These are phyloP conservation scores for Incumbomyces lentus DNA, from an alignment of 2,329 filamentous ascomycete genomes.

Conservation along the genomic window DNA sequence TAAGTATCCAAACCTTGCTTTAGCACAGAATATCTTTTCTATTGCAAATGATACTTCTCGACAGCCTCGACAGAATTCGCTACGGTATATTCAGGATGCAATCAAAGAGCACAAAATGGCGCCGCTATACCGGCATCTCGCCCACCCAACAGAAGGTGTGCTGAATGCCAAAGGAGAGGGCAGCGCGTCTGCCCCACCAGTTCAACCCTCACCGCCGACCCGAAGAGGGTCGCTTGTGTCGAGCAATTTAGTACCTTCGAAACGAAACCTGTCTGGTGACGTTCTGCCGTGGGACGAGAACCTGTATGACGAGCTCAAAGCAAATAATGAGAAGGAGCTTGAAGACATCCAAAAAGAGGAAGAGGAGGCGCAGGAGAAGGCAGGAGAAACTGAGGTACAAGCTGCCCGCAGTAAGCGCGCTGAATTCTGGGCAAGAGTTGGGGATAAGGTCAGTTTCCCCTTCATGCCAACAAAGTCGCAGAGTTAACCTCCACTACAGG, in stretches of 20 bases:
- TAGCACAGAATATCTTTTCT: constrained; percentile 59
- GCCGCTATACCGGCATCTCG: constrained; percentile 54
- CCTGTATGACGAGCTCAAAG: constrained; percentile 66
- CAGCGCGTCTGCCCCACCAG: constrained; percentile 37
- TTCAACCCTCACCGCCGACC: constrained; percentile 32
- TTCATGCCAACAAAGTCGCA: neutral
- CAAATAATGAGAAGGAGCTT: constrained; percentile 68
- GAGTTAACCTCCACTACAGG: constrained; percentile 42
- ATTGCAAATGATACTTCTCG: constrained; percentile 50
- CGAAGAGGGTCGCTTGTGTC: constrained; percentile 56
- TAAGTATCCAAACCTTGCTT: constrained; percentile 52
- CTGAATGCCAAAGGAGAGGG: constrained; percentile 66
- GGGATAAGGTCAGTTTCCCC: constrained; percentile 64
- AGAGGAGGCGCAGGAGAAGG: constrained; percentile 90
- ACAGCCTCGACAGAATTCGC: constrained; percentile 42
- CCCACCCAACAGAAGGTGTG: constrained; percentile 61
- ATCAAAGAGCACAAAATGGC: constrained; percentile 58
- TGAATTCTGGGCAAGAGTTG: constrained; percentile 90
- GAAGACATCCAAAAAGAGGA: constrained; percentile 72
- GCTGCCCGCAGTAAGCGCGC: constrained; percentile 88
- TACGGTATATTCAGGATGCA: constrained; percentile 53
- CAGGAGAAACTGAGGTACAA: constrained; percentile 89
- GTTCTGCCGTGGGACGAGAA: constrained; percentile 84
- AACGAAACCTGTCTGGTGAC: constrained; percentile 52
- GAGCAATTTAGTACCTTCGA: constrained; percentile 61